Conservation (phyloP, 305 asterid genomes). For the Solanum hybrid region DNA sequence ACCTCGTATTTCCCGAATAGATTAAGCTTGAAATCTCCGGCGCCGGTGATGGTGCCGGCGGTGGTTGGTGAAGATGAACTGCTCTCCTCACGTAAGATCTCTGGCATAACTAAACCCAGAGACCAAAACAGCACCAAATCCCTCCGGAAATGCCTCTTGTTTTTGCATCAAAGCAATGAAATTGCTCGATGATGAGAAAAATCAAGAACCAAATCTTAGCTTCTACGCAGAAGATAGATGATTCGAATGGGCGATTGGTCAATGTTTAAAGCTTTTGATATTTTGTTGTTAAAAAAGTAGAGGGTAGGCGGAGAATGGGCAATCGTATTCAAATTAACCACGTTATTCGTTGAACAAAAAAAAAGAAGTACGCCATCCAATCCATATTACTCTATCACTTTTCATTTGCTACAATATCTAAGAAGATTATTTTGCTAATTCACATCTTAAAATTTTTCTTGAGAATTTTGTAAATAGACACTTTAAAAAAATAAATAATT, state of each 20-base stretch:
- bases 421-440: too few relatives aligned
- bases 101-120: constrained; percentile 4
- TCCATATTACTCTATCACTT: too few relatives aligned
- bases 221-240: background rate
- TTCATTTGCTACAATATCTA: too few relatives aligned
- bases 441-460: too few relatives aligned
- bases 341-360: background rate
- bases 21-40: constrained; percentile 1
- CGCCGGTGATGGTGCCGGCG: background rate
- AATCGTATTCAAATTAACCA: background rate
- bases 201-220: background rate
- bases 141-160: background rate
- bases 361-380: too few relatives aligned
- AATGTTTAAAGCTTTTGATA: background rate
- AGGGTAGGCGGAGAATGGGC: background rate
- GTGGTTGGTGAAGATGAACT: background rate
- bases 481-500: too few relatives aligned
- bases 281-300: background rate
- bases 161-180: background rate
- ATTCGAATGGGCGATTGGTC: background rate
- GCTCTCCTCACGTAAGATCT: constrained; percentile 3
- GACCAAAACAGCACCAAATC: background rate
- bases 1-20: constrained; percentile 14
- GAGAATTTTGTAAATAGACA: too few relatives aligned
- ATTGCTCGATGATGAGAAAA: background rate